phyloP scores from a whole-genome alignment of 78 protist genomes.

The Isochrysis galbana region DNA sequence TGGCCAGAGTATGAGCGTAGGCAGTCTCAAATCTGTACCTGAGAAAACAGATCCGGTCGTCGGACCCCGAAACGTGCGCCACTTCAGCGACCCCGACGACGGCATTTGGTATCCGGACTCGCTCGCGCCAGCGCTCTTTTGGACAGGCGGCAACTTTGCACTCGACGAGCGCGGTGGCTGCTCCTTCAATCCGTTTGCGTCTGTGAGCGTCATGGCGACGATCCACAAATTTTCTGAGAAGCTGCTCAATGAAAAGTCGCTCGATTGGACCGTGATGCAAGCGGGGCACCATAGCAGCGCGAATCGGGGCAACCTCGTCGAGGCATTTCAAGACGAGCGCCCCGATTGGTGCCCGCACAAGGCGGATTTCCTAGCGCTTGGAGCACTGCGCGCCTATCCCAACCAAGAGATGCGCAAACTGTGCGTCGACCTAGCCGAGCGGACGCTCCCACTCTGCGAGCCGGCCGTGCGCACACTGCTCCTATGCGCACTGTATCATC shows the following conservation, averaged over 20 bases:
- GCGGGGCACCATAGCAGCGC: too few relatives aligned
- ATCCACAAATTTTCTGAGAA: too few relatives aligned
- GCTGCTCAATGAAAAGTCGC: too few relatives aligned
- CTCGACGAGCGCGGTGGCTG: not conserved
- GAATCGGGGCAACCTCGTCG: not conserved
- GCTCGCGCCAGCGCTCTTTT: not conserved
- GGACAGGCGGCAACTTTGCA: not conserved
- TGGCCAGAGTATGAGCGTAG: too few relatives aligned
- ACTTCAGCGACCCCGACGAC: not conserved
- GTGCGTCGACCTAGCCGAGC: not conserved
- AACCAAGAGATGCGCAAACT: conserved; percentile 2
- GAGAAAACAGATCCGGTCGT: too few relatives aligned
- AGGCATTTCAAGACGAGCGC: not conserved
- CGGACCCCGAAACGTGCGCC: not conserved
- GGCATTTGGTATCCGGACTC: not conserved
- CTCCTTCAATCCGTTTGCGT: conserved; percentile 27
- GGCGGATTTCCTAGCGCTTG: not conserved
- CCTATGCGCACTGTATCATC: not conserved
- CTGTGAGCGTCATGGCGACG: too few relatives aligned
- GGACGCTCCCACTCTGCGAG: not conserved
- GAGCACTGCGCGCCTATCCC: conserved; percentile 31
- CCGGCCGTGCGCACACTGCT: not conserved
- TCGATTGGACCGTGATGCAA: too few relatives aligned
- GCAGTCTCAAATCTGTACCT: too few relatives aligned
- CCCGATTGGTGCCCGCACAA: conserved; percentile 4